Evolutionary conservation across 495 filamentous ascomycete species (phyloP), one percentile per base, ranked within the genome.

Genomic region (Neurospora sp.): DNA sequence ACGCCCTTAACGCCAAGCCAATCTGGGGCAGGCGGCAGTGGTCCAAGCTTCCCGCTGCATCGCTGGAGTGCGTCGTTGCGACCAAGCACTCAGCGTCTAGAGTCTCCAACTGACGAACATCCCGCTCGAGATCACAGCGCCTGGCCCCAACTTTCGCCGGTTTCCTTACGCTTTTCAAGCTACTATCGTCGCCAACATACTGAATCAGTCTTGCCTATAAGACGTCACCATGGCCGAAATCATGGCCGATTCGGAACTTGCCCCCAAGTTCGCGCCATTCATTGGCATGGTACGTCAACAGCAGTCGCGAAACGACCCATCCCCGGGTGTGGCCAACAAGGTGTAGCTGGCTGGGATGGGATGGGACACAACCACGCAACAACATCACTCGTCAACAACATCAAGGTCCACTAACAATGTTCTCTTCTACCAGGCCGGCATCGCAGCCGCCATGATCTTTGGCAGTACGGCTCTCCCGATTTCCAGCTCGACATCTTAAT

Each of bases 261-360:
- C 91, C 68, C 96, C 96, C 72, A 92, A 93, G 82, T 98, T 97
- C 79, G 96, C 96, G 78, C 94, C 95, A 68, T 99, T 99, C 87
- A 89, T 98, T 79, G 96, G 96, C 84, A 93, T 98, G 90, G 96
- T 98, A 88, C 84, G 90, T 75, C 35, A 31, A 46, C 69, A 46
- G 5, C 53, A 14, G 61, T 31, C 70, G 12, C 41, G 46, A 12
- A 70, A 42, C 16, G 31, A 70, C 38, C 22, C 31, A 80, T 73
- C 42, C 27, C 68, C 37, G 35, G 35, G 35, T 35, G 35, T 27
- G 68, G 35, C 68, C 68, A 39, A 39, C 37, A 69, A 40, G 68
- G 35, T 40, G 68, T 35, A 44, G 39, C 39, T 31, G 31, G 42
- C 39, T 31, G 35, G 42, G 69, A 16, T 22, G 22, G 39, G 40